Conservation (phyloP, 345 rosid genomes). For the Euphorbia pulcherrima region DNA sequence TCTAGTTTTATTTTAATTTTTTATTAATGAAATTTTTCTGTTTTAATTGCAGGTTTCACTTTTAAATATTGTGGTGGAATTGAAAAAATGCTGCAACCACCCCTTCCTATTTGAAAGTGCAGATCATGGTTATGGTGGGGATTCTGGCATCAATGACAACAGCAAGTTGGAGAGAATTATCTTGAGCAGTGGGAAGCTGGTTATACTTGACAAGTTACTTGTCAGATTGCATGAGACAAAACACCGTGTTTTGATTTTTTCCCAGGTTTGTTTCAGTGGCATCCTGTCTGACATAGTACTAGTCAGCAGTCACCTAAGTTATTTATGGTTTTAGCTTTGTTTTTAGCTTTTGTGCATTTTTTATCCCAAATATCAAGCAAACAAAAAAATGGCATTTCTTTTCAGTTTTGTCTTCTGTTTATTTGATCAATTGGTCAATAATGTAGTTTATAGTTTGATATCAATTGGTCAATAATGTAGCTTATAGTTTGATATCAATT, state of each 20-base stretch:
- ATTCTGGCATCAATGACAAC: conserved; percentile 47
- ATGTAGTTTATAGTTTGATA: too few relatives aligned
- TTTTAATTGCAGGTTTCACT: conserved; percentile 72
- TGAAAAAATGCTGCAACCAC: conserved; percentile 99
- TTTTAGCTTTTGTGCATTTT: neutral
- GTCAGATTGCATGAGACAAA: conserved; percentile 91
- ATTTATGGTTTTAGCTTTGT: conserved; percentile 13
- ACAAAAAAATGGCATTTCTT: neutral
- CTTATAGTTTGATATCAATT: neutral
- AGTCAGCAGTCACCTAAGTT: neutral
- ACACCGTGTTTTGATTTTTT: conserved; percentile 94
- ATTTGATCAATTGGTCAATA: too few relatives aligned
- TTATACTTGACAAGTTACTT: conserved; percentile 93
- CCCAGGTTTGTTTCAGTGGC: conserved; percentile 61
- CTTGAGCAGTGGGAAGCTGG: conserved; percentile 96
- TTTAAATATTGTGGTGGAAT: conserved; percentile 93
- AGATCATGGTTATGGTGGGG: conserved; percentile 99
- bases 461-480: too few relatives aligned
- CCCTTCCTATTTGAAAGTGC: conserved; percentile 99
- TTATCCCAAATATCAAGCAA: neutral
- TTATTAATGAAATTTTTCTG: neutral
- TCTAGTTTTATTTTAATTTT: neutral
- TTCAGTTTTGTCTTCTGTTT: too few relatives aligned
- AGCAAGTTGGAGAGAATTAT: conserved; percentile 89
- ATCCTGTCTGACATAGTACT: neutral